Evolutionary conservation across 2,329 filamentous ascomycete genomes (phyloP).

Genomic region (Mycosphaerelloides madeirae): DNA sequence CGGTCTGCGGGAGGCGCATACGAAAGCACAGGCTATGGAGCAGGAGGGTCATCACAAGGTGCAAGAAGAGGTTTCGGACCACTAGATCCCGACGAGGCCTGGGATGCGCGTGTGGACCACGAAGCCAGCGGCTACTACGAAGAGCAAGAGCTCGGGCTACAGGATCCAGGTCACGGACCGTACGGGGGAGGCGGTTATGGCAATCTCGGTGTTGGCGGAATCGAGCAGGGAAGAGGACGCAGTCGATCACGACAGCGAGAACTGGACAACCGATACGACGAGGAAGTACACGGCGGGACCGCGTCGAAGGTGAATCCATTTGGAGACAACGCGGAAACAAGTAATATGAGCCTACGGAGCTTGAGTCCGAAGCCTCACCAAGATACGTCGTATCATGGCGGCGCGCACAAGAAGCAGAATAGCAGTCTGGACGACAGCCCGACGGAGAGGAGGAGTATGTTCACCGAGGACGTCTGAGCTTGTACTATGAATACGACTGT

Average conservation of each 20-base stretch:
- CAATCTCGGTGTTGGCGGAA: conserved; percentile 29
- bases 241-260: conserved; percentile 47
- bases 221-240: conserved; percentile 40
- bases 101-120: conserved; percentile 73
- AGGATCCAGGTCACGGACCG: conserved; percentile 38
- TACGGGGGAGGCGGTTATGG: conserved; percentile 39
- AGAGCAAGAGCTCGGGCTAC: conserved; percentile 66
- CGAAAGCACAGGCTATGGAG: conserved; percentile 33
- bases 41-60: conserved; percentile 11
- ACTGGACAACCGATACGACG: conserved; percentile 43
- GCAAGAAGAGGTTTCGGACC: conserved; percentile 55
- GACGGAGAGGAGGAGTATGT: conserved; percentile 65
- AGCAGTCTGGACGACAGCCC: conserved; percentile 50
- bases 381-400: conserved; percentile 47
- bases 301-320: conserved; percentile 57
- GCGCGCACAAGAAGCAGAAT: conserved; percentile 38
- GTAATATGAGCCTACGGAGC: conserved; percentile 59
- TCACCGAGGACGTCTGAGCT: conserved; percentile 60
- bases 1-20: conserved; percentile 55
- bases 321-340: conserved; percentile 62
- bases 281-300: conserved; percentile 41
- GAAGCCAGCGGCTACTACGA: conserved; percentile 70
- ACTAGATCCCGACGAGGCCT: conserved; percentile 78
- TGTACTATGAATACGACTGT: no score
- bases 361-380: conserved; percentile 68